Conservation (phyloP, 805 yeast genomes). For the Maudiozyma barnettii region DNA sequence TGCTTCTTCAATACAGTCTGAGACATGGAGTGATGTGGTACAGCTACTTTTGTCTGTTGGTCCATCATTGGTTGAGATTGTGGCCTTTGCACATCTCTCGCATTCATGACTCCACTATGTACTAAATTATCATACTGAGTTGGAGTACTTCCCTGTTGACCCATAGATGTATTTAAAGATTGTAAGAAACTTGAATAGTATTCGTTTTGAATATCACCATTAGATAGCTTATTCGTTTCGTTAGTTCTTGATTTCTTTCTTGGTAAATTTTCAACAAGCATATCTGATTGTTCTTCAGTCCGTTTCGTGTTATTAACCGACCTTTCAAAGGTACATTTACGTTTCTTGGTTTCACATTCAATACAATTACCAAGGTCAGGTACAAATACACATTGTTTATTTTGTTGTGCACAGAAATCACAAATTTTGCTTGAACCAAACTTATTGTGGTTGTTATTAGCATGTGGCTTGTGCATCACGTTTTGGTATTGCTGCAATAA, state of each 20-base stretch:
- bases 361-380: constrained; percentile 58
- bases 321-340: constrained; percentile 55
- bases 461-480: constrained; percentile 13
- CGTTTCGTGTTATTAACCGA: background rate
- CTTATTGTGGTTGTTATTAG: background rate
- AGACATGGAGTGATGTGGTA: background rate
- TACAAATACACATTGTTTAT: constrained; percentile 65
- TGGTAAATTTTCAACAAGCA: background rate
- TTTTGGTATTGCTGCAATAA: constrained; percentile 25
- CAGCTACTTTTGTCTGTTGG: background rate
- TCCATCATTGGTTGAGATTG: constrained; percentile 1
- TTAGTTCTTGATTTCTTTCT: background rate
- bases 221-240: background rate
- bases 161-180: constrained; percentile 10
- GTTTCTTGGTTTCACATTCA: constrained; percentile 64
- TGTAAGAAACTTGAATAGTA: constrained; percentile 22
- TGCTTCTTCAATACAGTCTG: background rate
- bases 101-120: background rate
- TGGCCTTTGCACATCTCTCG: background rate
- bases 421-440: constrained; percentile 41
- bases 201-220: background rate
- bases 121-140: background rate
- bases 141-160: constrained; percentile 1
- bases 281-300: background rate
- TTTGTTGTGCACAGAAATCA: constrained; percentile 74